Evolutionary conservation across 2,329 filamentous ascomycete genomes (phyloP), one percentile per base, ranked within the genome.

Genomic region (Geoglossum cookeanum): DNA sequence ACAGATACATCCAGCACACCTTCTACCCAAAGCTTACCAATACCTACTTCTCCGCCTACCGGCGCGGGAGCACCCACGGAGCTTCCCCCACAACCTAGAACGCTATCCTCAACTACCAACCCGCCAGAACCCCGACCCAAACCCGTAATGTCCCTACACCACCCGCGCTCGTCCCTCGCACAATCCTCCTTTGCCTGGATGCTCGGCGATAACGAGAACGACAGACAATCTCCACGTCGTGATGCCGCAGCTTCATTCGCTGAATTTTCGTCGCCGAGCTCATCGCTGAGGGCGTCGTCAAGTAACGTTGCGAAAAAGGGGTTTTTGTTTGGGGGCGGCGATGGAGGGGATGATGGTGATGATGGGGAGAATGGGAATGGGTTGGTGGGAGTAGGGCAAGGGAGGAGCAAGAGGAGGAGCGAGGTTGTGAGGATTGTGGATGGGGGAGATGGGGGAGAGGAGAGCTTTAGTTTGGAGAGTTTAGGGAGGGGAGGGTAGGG

Each of bases 161-260:
- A 64, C n/a, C 61, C 79, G 22, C 76, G 83, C 27, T 84, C 83
- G 3, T 79, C 76, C 0, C 74, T 88, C 37, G 83, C 83, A 0
- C 83, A 86, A 62, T 87, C 85, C 6, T 84, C 82, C 3, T 89
- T 87, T 67, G 82, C 84, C 1, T 88, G 83, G 83, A 89, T 89
- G 84, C 73, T 89, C 1, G 81, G 62, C 3, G 81, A 62, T 4
- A 44, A 57, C 27, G 47, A 57, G 7, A 35, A 57, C 39, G 39
- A 15, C 39, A 15, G 13, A 15, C 39, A 11, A 11, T 42, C 39
- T 4, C 33, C 42, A 35, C 55, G 55, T 11, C 33, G 37, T 11
- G 30, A 11, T 15, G 32, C n/a, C 15, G 27, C 32, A 9, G 53
- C 29, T 5, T 55, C 27, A 11, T 39, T 48, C 11, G 42, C 39